Percentiles rank a stretch among this genome's conserved stretches.
phyloP scores from a whole-genome alignment of 805 yeast genomes.

The Wickerhamiella spandovensis region DNA sequence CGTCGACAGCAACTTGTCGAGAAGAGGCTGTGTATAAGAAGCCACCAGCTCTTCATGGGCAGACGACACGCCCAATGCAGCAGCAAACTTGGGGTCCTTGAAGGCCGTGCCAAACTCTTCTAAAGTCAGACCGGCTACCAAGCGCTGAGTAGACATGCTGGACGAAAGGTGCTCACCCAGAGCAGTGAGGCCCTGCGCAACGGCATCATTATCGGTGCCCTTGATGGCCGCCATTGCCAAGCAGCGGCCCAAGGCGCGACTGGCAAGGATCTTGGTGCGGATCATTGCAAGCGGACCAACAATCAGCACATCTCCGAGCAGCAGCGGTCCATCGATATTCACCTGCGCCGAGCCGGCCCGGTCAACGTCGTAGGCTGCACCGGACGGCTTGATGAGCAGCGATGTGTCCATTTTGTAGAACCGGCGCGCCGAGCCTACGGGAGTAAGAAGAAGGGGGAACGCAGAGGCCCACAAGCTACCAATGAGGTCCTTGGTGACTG shows the following conservation, averaged over 20 bases:
- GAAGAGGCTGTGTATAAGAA: conserved; percentile 1
- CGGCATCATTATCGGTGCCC: neutral
- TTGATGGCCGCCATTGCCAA: conserved; percentile 11
- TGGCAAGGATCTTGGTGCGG: conserved; percentile 61
- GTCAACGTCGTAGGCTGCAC: conserved; percentile 27
- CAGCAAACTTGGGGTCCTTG: neutral
- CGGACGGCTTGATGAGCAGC: conserved; percentile 72
- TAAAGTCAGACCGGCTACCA: conserved; percentile 53
- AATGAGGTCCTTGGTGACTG: neutral
- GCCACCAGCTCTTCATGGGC: neutral
- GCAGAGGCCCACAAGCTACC: conserved; percentile 31
- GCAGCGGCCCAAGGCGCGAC: conserved; percentile 56
- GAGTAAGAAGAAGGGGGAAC: conserved; percentile 64
- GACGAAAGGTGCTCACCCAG: conserved; percentile 35
- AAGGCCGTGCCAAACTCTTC: conserved; percentile 39
- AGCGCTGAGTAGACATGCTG: conserved; percentile 68
- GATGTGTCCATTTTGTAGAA: conserved; percentile 70
- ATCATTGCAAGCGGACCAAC: conserved; percentile 65
- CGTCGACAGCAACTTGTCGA: conserved; percentile 9
- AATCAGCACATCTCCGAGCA: conserved; percentile 78
- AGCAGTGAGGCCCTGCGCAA: neutral
- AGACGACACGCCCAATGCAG: neutral
- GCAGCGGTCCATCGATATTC: conserved; percentile 87
- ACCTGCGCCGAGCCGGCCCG: conserved; percentile 27
- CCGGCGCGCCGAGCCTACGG: conserved; percentile 85